Base-by-base conservation (phyloP, 1,139 yeast genomes). In the Candida mesenterica region DNA sequence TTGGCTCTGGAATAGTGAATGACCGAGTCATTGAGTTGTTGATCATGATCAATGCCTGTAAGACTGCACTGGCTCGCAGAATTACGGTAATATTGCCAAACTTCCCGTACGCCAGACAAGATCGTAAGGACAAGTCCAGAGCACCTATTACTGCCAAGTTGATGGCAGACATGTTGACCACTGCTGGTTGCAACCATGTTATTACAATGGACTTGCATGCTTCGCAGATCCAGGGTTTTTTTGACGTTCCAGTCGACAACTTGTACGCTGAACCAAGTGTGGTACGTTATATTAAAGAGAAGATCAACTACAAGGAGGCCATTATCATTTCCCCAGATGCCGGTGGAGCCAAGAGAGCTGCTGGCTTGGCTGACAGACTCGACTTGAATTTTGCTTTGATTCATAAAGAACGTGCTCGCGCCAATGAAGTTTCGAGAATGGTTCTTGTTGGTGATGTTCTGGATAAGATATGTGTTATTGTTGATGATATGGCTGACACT, bases 401-500 rank as follows among this genome's bases (percentile, higher is more conserved):
- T 47, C 94, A 84, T 58, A 84, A 84, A 54, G 94, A 84, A 61
- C 69, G 92, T 59, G 87, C 85, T 32, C 76, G 80, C 57, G 89
- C 92, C 26, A 82, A 82, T 52, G 89, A 83, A 61, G 86, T 82
- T 13, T 75, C 84, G 22, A 69, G 79, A 53, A 82, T 83, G 90
- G 88, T 76, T 14, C 62, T 77, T 37, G 94, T 84, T 28, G 94
- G 94, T 48, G 92, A 84, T 60, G 94, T 84, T 22, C 62, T 74
- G 2, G 75, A 77, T 36, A 82, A 82, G 51, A 72, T 80, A 3
- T 83, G 92, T 62, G 66, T 84, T 19, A 63, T 84, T 46, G 78
- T 84, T 27, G 94, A 84, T 55, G 94, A 84, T 55, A 83, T 84
- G 86, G 90, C 90, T 16, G 92, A 84, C 53, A 84, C 92, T 4